Base-by-base conservation (phyloP, 202 grass and related monocot genomes). In the Dendrocalamus latiflorus region DNA sequence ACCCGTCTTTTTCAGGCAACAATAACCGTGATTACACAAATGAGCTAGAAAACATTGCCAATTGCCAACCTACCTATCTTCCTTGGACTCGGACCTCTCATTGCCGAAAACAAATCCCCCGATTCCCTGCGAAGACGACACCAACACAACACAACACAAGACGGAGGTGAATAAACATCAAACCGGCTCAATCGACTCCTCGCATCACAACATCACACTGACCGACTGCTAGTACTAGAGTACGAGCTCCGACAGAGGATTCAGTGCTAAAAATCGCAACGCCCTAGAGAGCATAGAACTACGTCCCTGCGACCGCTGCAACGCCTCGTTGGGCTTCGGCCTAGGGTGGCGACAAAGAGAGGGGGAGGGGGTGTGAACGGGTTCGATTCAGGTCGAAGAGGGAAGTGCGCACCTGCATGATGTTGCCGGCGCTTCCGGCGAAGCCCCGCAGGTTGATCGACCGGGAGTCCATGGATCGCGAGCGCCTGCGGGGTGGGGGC, bases 91-190 rank as follows among this genome's bases (percentile, higher is more conserved):
- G 79, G 81, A 73, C 20, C 88, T 88, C 83, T 96, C 96, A 20
- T 89, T 99, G 33, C 96, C 93, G 62, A 99, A 99, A 74, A 95
- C 93, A 82, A 99, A 95, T 62, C 93, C 93, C 39, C 96, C 96
- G 61, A 99, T 91, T 55, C 96, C 93, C 93, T 99, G 84, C 45
- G 3, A n/a, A 2, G 43, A 55, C 37, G 18, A 14, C 54, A 49
- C 7, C 57, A 76, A 41, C 8, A 70, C 7, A 30, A 55, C 28
- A 57, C 49, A 15, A 79, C 43, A 65, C 14, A 63, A 8, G 8
- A 66, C 9, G 10, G 28, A 74, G 41, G 68, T 68, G 6, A 66
- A 18, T 4, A 73, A 78, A 58, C 33, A 68, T 86, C 50, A 68
- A n/a, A 55, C 22, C 25, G 20, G 48, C 30, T 70, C 48, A 5